phyloP scores from a whole-genome alignment of 805 yeast species.

The Saccharomyces mikatae region DNA sequence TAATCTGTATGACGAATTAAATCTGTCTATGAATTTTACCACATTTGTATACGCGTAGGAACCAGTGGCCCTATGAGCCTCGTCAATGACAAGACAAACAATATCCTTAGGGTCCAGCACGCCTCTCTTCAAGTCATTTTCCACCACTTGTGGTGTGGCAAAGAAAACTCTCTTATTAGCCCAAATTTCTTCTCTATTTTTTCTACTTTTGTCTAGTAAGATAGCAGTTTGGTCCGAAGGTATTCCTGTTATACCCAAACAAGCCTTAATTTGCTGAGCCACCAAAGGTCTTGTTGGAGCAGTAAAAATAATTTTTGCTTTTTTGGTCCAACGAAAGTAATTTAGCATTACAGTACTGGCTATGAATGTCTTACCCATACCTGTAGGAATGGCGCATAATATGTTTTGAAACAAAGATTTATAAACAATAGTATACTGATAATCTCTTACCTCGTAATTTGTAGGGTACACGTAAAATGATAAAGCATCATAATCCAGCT shows the following conservation, averaged over 20 bases:
- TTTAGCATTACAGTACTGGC: conserved; percentile 92
- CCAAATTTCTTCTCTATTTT: conserved; percentile 75
- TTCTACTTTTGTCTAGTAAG: conserved; percentile 49
- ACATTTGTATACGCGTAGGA: conserved; percentile 83
- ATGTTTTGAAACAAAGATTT: conserved; percentile 66
- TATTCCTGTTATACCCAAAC: conserved; percentile 78
- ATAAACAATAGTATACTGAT: conserved; percentile 74
- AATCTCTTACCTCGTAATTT: conserved; percentile 75
- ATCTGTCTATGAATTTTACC: conserved; percentile 55
- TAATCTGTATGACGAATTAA: conserved; percentile 60
- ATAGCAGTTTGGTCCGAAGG: conserved; percentile 73
- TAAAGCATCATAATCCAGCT: conserved; percentile 34
- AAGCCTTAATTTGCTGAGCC: conserved; percentile 92
- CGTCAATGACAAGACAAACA: conserved; percentile 79
- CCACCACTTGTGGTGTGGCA: conserved; percentile 94
- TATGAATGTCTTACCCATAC: conserved; percentile 93
- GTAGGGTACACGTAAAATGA: conserved; percentile 70
- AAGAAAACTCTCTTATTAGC: conserved; percentile 68
- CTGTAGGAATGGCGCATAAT: conserved; percentile 91
- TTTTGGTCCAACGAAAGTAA: conserved; percentile 75
- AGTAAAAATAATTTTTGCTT: conserved; percentile 78
- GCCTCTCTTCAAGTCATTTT: conserved; percentile 76
- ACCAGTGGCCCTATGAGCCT: conserved; percentile 91
- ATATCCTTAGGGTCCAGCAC: conserved; percentile 66
- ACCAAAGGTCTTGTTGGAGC: conserved; percentile 97